Evolutionary conservation across 768 basidiomycete genomes (phyloP).

Genomic region (Mrakia hoshinonis): DNA sequence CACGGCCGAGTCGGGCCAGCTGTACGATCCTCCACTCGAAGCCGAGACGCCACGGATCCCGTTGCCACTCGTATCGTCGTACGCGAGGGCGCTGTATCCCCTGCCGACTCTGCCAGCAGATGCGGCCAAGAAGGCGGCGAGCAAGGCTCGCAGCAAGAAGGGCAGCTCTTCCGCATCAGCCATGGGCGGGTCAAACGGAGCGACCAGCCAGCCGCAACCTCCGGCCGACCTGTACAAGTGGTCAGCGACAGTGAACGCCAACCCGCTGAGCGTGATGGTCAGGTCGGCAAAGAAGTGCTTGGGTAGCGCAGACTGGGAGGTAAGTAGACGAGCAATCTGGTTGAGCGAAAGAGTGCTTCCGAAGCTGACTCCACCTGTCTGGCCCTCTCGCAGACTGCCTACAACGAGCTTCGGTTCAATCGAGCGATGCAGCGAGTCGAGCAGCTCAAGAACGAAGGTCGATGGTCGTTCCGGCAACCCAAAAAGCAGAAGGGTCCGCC

Average conservation of each 20-base stretch:
- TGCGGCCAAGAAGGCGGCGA: constrained; percentile 18
- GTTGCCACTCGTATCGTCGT: constrained; percentile 30
- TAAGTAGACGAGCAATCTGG: constrained; percentile 48
- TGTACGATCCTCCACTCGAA: not conserved
- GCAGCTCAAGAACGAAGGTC: constrained; percentile 61
- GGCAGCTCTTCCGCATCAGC: not conserved
- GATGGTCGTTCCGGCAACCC: constrained; percentile 90
- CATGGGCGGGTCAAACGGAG: not conserved
- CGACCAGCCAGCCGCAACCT: not conserved
- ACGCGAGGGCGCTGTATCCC: constrained; percentile 31
- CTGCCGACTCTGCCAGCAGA: constrained; percentile 29
- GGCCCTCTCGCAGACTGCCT: constrained; percentile 44
- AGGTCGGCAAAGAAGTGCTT: constrained; percentile 66
- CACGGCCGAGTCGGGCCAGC: not conserved
- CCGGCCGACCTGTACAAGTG: constrained; percentile 51
- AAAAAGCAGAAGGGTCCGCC: constrained; percentile 78
- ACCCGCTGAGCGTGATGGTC: constrained; percentile 65
- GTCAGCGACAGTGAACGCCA: constrained; percentile 65
- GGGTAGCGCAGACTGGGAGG: constrained; percentile 72
- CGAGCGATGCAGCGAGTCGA: constrained; percentile 80
- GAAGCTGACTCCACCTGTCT: not conserved
- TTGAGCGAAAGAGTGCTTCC: not conserved
- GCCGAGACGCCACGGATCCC: not conserved
- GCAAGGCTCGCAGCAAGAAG: constrained; percentile 1
- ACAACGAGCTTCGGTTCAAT: constrained; percentile 65